Evolutionary conservation across 1,139 yeast genomes (phyloP), one percentile per base, ranked within the genome.

Genomic region (Sugiyamaella paludigena): DNA sequence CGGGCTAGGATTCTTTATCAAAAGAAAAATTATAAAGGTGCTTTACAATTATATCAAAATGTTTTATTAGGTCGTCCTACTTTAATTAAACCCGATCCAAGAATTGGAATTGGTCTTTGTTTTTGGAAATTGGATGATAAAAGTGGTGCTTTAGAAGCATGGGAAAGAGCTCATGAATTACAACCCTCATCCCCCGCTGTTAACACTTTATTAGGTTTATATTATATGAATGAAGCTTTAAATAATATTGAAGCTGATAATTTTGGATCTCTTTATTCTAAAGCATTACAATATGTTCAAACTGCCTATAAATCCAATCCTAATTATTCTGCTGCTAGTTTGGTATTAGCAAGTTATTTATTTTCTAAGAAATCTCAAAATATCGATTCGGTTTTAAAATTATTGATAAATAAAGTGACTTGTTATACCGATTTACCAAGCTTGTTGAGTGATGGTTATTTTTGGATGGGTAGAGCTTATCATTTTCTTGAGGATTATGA

Each of bases 61-160:
- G 84, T 87, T 8, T 74, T 92, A 57, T 77, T 83, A 41, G 74
- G 84, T 45, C 83, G 88, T 55, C 98, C 98, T 1, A 53, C 58
- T 34, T 64, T 81, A 35, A 73, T 85, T 62, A 77, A 78, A 56
- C 98, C 98, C 1, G 98, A 92, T 67, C 95, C 98, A 16, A 77
- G 99, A 68, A 78, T 92, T 51, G 99, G 98, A 24, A 83, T 92
- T 56, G 99, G 98, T 36, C 73, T 92, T 59, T 91, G 98, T 67
- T 91, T 84, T 64, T 92, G 97, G 97, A 80, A 81, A 54, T 72
- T 92, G 52, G 84, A 84, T 48, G 96, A 88, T 64, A 79, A 80
- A 56, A 77, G 77, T 41, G 79, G 88, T 74, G 98, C 98, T 0
- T 64, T 78, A 8, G 73, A 73, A 41, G 83, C 98, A 0, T 94